A percentile compares a stretch with the other conserved stretches of the same genome.
phyloP scores from a whole-genome alignment of 805 yeast genomes.

The Metschnikowia dekortorum region DNA sequence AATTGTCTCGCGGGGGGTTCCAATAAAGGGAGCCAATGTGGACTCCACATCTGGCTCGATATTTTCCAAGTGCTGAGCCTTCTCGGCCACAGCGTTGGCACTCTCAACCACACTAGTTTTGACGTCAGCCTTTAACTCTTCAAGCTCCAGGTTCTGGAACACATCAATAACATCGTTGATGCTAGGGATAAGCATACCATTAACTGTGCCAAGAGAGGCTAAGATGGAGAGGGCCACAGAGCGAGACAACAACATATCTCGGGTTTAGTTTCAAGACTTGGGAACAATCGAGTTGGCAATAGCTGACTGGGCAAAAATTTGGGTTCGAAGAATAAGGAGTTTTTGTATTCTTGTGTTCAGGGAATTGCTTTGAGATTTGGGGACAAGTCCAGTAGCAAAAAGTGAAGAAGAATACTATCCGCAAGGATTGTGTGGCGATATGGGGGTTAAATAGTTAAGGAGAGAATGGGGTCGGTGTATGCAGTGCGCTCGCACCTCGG shows the following conservation, averaged over 20 bases:
- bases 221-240: constrained; percentile 42
- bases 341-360: not conserved
- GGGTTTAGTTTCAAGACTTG: not conserved
- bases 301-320: not conserved
- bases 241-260: constrained; percentile 35
- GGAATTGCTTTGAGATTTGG: not conserved
- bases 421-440: constrained; percentile 14
- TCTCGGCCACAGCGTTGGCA: constrained; percentile 9
- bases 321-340: not conserved
- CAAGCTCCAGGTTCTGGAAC: constrained; percentile 20
- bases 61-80: constrained; percentile 7
- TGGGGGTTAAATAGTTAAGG: constrained; percentile 11
- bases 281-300: not conserved
- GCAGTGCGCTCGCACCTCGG: constrained; percentile 5
- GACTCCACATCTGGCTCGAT: constrained; percentile 6
- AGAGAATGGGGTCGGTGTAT: constrained; percentile 8
- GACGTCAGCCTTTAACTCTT: constrained; percentile 12
- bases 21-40: constrained; percentile 15
- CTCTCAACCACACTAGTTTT: constrained; percentile 8
- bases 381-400: not conserved
- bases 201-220: constrained; percentile 34
- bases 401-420: not conserved
- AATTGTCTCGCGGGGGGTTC: constrained; percentile 34
- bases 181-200: constrained; percentile 59
- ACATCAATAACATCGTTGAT: constrained; percentile 38